Evolutionary conservation across 1,139 yeast genomes (phyloP).

Genomic region (Protomyces gravidus): DNA sequence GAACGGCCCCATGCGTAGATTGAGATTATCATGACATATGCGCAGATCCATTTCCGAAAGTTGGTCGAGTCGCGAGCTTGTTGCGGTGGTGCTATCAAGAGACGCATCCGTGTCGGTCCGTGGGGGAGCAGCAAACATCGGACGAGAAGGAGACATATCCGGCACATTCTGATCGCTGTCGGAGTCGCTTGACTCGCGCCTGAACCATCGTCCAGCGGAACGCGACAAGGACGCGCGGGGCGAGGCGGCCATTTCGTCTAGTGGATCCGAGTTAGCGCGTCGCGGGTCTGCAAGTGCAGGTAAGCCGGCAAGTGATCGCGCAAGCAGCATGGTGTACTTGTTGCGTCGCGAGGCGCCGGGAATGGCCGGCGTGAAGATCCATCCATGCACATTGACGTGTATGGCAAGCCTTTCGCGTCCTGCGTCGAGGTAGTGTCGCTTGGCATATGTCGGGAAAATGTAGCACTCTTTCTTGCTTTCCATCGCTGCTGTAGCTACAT

Average conservation of each 20-base stretch:
- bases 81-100: not conserved
- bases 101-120: not conserved
- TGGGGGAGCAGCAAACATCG: not conserved
- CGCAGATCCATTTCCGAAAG: not conserved
- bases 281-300: constrained; percentile 24
- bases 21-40: not conserved
- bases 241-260: not conserved
- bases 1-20: constrained; percentile 28
- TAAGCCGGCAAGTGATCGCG: constrained; percentile 34
- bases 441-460: not conserved
- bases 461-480: not conserved
- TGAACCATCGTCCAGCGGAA: not conserved
- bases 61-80: not conserved
- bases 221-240: not conserved
- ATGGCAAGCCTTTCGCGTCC: constrained; percentile 6
- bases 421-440: not conserved
- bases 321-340: constrained; percentile 33
- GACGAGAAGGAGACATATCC: not conserved
- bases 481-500: not conserved
- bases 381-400: constrained; percentile 33
- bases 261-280: not conserved
- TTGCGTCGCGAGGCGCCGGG: constrained; percentile 33
- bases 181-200: not conserved
- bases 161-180: not conserved
- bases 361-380: constrained; percentile 32